These are phyloP conservation scores for Thraustochytrium sp. DNA, from an alignment of 352 stramenopile genomes.

Conservation along the genomic window DNA sequence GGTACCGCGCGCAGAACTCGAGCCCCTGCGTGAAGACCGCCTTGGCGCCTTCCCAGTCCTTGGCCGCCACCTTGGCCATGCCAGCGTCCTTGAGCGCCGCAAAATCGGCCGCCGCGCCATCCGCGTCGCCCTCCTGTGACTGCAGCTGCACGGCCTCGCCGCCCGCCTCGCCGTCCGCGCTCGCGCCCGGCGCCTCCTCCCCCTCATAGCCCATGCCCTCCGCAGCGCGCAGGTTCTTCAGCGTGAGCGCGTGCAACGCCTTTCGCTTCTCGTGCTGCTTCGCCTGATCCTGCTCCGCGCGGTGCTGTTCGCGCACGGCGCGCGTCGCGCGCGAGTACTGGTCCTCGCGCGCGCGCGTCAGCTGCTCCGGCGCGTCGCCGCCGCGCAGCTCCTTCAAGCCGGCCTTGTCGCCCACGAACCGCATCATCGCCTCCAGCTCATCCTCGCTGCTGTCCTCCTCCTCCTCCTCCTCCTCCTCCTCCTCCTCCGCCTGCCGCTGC, in stretches of 20 bases:
- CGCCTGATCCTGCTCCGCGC: not conserved
- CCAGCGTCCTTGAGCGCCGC: not conserved
- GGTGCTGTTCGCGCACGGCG: not conserved
- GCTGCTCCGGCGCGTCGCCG: too few relatives aligned
- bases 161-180: not conserved
- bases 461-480: not conserved
- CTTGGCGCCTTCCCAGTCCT: conserved; percentile 18
- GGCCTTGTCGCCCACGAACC: not conserved
- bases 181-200: not conserved
- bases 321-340: not conserved
- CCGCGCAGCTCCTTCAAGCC: not conserved
- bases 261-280: not conserved
- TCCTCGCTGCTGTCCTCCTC: not conserved
- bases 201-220: not conserved
- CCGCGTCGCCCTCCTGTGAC: not conserved
- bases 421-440: not conserved
- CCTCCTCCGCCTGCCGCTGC: not conserved
- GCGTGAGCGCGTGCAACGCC: not conserved
- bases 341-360: not conserved
- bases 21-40: not conserved
- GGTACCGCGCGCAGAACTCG: not conserved
- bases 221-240: conserved; percentile 3
- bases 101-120: not conserved
- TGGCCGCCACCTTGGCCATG: not conserved
- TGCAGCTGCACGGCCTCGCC: not conserved